A percentile compares a stretch with the other conserved stretches of the same genome.
Evolutionary conservation across 805 yeast genomes (phyloP).

Genomic region (Metschnikowia santaceciliae): DNA sequence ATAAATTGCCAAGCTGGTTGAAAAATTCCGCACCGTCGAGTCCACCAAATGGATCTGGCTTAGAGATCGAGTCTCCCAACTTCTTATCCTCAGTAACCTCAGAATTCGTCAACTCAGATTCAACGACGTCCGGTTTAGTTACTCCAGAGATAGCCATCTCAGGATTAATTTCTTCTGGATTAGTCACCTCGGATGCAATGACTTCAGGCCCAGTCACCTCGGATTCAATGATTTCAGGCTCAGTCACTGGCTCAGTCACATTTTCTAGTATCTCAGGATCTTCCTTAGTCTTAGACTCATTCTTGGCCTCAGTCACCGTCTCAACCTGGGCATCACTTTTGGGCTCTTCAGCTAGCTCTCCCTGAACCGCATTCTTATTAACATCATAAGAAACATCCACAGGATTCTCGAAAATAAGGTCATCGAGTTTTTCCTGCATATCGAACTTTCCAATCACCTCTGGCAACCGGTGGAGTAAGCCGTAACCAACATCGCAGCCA

Average conservation of each 20-base stretch:
- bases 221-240: too few species aligned
- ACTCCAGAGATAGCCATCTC: neutral
- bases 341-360: neutral
- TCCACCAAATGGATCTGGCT: neutral
- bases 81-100: neutral
- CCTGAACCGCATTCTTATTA: neutral
- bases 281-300: too few species aligned
- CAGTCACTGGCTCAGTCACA: too few species aligned
- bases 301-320: too few species aligned
- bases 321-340: neutral
- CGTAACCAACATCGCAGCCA: constrained; percentile 96
- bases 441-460: constrained; percentile 16
- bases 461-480: constrained; percentile 82
- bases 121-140: too few species aligned
- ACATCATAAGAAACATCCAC: neutral
- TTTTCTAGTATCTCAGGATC: too few species aligned
- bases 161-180: neutral
- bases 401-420: neutral
- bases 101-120: too few species aligned
- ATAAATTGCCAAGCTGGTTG: neutral
- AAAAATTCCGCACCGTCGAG: neutral
- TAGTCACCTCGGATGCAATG: too few species aligned
- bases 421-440: neutral
- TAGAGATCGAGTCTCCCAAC: neutral
- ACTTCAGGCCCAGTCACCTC: too few species aligned